Evolutionary conservation across 306 rosid species (phyloP).

Genomic region (Sindora glabra): DNA sequence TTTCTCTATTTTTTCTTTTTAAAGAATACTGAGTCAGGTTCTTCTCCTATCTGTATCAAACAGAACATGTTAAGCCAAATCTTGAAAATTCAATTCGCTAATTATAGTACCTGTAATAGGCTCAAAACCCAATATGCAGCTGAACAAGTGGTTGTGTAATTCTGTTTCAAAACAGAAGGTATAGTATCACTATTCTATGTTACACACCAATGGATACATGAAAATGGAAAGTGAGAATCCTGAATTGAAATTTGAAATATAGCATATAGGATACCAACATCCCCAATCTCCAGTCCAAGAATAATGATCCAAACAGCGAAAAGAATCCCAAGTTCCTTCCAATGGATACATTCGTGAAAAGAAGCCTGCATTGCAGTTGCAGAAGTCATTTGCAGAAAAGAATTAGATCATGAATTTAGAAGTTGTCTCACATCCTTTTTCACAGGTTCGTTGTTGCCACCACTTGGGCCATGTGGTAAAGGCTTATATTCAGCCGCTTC

Average conservation of each 20-base stretch:
- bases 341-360: conserved; percentile 26
- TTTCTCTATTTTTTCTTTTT: no score
- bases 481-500: background rate
- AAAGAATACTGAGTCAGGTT: no score
- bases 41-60: no score
- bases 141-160: conserved; percentile 44
- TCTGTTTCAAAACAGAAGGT: conserved; percentile 25
- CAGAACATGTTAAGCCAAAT: no score
- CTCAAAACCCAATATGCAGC: conserved; percentile 42
- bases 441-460: conserved; percentile 18
- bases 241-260: background rate
- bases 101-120: conserved; percentile 40
- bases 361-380: conserved; percentile 32
- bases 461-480: conserved; percentile 30
- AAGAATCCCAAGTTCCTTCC: conserved; percentile 57
- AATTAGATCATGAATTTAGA: background rate
- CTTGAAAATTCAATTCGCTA: background rate
- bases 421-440: conserved; percentile 11
- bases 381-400: background rate
- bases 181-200: background rate
- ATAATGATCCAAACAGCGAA: conserved; percentile 45
- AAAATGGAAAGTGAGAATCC: background rate
- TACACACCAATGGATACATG: background rate
- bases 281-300: conserved; percentile 25
- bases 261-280: conserved; percentile 2